Percentiles rank a stretch among this genome's conserved stretches.
Conservation (phyloP, 305 asterid genomes). For the Galium porrigens region DNA sequence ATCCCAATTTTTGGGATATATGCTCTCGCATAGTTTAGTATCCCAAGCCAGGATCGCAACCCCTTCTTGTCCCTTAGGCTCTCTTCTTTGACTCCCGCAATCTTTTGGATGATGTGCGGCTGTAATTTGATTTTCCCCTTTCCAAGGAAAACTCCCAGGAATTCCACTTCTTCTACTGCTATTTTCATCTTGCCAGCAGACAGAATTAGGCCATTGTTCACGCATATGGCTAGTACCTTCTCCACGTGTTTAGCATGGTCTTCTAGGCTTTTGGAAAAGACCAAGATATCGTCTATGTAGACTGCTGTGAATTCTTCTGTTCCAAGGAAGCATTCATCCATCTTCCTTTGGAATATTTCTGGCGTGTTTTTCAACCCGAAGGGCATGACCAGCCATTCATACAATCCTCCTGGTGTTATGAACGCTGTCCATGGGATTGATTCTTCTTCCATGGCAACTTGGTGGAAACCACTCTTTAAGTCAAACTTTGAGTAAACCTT, state of each 20-base stretch:
- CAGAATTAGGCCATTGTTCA: neutral
- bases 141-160: too few species aligned
- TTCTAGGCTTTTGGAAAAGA: neutral
- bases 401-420: neutral
- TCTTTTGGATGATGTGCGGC: too few species aligned
- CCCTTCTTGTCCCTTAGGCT: neutral
- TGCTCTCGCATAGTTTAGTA: neutral
- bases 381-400: neutral
- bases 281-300: too few species aligned
- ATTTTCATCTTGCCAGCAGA: too few species aligned
- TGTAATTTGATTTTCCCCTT: too few species aligned
- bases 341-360: neutral
- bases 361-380: neutral
- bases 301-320: too few species aligned
- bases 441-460: neutral
- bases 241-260: neutral
- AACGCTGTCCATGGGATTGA: neutral
- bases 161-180: too few species aligned
- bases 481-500: too few species aligned
- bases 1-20: neutral
- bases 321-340: neutral
- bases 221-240: neutral
- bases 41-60: neutral
- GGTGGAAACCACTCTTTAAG: neutral
- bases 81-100: too few species aligned